Evolutionary conservation across 345 rosid species (phyloP).

Genomic region (Iberis pinnata): DNA sequence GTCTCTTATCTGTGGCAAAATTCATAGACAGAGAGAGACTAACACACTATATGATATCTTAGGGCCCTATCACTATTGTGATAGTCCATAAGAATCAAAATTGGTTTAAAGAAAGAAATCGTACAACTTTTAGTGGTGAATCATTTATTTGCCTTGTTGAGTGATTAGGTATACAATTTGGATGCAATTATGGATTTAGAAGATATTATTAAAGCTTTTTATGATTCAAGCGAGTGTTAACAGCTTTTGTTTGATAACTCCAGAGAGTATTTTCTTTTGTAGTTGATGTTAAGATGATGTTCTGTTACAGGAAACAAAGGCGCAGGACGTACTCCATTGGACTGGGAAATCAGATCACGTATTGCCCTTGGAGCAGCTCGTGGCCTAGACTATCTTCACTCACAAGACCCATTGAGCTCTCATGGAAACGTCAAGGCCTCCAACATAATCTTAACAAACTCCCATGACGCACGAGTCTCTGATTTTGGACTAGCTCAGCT

Average conservation of each 20-base stretch:
- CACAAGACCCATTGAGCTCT: slow-evolving; percentile 68
- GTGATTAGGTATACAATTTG: neutral
- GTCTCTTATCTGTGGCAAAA: too few species aligned
- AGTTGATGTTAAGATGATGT: neutral
- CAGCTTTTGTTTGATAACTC: too few species aligned
- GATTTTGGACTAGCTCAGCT: slow-evolving; percentile 89
- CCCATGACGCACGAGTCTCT: slow-evolving; percentile 75
- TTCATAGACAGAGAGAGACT: too few species aligned
- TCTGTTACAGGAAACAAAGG: slow-evolving; percentile 76
- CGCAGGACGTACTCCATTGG: slow-evolving; percentile 72
- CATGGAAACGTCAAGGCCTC: slow-evolving; percentile 95
- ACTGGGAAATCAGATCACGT: slow-evolving; percentile 71
- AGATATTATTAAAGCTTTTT: too few species aligned
- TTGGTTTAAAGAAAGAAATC: neutral
- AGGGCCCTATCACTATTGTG: neutral
- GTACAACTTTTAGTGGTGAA: neutral
- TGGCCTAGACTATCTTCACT: slow-evolving; percentile 76
- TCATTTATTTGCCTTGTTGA: neutral
- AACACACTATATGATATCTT: too few species aligned
- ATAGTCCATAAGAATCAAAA: neutral
- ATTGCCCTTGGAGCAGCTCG: slow-evolving; percentile 85
- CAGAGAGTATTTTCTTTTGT: neutral
- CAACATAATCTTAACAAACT: slow-evolving; percentile 66
- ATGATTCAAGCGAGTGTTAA: too few species aligned
- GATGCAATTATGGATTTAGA: neutral